Percentiles rank a stretch among this genome's conserved stretches.
phyloP scores from a whole-genome alignment of 306 rosid genomes.

The Phaseolus lunatus region DNA sequence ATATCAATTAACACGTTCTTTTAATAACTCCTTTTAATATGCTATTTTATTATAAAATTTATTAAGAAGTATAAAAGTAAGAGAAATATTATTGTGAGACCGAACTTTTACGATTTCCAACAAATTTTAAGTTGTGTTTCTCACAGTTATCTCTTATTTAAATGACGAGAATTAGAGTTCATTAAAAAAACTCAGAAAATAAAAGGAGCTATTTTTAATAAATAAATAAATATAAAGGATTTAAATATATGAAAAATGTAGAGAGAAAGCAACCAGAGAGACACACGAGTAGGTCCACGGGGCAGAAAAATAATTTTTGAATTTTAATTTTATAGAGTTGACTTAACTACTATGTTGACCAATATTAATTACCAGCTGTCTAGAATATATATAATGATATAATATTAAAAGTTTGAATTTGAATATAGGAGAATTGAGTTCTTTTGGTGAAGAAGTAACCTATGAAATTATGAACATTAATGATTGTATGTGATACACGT shows the following conservation, averaged over 20 bases:
- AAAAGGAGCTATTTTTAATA: too few relatives aligned
- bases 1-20: too few relatives aligned
- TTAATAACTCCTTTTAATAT: too few relatives aligned
- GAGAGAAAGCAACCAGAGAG: neutral
- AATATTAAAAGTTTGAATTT: neutral
- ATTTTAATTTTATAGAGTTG: neutral
- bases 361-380: neutral
- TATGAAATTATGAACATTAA: neutral
- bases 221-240: neutral
- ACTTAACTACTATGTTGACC: neutral
- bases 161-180: too few relatives aligned
- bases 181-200: too few relatives aligned
- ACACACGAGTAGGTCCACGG: neutral
- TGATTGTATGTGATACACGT: neutral
- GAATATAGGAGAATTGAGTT: neutral
- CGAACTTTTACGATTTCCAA: too few relatives aligned
- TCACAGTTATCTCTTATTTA: too few relatives aligned
- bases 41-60: too few relatives aligned
- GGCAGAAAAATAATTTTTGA: neutral
- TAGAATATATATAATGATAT: neutral
- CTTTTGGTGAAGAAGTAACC: constrained; percentile 4
- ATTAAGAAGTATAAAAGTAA: too few relatives aligned
- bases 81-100: too few relatives aligned
- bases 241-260: neutral
- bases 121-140: too few relatives aligned